Evolutionary conservation across 179 eudicot genomes (phyloP).

Genomic region (Nepenthes alata): DNA sequence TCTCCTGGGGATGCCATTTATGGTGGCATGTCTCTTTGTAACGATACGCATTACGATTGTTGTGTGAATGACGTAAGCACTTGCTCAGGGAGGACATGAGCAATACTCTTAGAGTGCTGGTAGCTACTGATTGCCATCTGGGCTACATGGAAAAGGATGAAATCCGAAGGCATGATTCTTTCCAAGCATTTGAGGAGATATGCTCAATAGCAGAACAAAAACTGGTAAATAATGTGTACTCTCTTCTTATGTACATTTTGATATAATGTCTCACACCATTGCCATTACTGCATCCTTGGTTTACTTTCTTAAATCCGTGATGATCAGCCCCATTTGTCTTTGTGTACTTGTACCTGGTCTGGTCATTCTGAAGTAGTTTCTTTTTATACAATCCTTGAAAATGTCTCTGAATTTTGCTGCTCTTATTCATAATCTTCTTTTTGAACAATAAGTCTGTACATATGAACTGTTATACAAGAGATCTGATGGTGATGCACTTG

Average conservation of each 20-base stretch:
- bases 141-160: constrained; percentile 99
- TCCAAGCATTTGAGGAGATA: constrained; percentile 87
- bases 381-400: too few relatives aligned
- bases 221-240: constrained; percentile 32
- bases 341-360: not conserved
- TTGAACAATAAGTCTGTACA: too few relatives aligned
- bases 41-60: not conserved
- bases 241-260: not conserved
- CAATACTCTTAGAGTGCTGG: constrained; percentile 62
- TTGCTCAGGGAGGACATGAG: constrained; percentile 50
- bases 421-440: too few relatives aligned
- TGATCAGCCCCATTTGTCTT: not conserved
- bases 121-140: constrained; percentile 95
- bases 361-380: too few relatives aligned
- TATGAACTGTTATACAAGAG: too few relatives aligned
- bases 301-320: not conserved
- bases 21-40: too few relatives aligned
- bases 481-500: not conserved
- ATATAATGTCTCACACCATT: not conserved
- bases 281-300: not conserved
- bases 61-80: not conserved
- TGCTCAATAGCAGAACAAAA: constrained; percentile 92
- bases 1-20: too few relatives aligned
- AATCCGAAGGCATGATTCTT: constrained; percentile 89
- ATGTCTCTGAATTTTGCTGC: too few relatives aligned